phyloP scores from a whole-genome alignment of 208 protist genomes.

The Herpetomonas samuelpessoai region DNA sequence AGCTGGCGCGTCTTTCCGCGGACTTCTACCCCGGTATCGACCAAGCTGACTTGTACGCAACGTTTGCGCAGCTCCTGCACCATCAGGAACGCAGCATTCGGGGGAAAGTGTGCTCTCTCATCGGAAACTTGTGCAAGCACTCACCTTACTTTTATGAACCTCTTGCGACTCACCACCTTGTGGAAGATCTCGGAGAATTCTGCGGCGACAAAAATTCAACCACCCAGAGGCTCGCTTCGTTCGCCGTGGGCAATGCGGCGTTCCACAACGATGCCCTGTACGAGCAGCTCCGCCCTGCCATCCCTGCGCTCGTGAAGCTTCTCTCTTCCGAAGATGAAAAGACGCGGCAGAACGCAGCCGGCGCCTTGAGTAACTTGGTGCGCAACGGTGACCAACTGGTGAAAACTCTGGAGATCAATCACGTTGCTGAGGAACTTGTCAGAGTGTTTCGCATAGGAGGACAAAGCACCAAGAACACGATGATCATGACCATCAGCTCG shows the following conservation, averaged over 20 bases:
- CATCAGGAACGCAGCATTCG: constrained; percentile 78
- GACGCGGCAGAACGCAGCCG: constrained; percentile 93
- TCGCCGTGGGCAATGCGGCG: constrained; percentile 95
- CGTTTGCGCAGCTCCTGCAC: constrained; percentile 54
- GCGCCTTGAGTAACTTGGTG: constrained; percentile 94
- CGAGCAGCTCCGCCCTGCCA: constrained; percentile 52
- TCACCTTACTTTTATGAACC: constrained; percentile 91
- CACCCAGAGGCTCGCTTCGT: constrained; percentile 94
- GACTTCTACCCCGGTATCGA: constrained; percentile 90
- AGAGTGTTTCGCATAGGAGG: constrained; percentile 75
- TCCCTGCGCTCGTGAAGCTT: constrained; percentile 77
- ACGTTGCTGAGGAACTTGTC: constrained; percentile 72
- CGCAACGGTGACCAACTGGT: constrained; percentile 87
- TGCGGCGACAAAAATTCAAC: constrained; percentile 79
- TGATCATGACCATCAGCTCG: constrained; percentile 88
- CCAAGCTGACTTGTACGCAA: constrained; percentile 72
- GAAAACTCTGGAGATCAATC: constrained; percentile 48
- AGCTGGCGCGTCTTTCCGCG: constrained; percentile 83
- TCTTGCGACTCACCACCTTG: constrained; percentile 61
- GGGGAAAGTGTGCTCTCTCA: constrained; percentile 92
- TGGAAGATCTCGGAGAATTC: constrained; percentile 74
- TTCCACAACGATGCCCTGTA: constrained; percentile 93
- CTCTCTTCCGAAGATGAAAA: constrained; percentile 89
- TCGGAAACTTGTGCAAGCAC: constrained; percentile 95
- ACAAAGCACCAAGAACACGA: constrained; percentile 65